These are phyloP conservation scores for Annulohypoxylon stygium DNA, from an alignment of 495 filamentous ascomycete species.

Conservation along the genomic window DNA sequence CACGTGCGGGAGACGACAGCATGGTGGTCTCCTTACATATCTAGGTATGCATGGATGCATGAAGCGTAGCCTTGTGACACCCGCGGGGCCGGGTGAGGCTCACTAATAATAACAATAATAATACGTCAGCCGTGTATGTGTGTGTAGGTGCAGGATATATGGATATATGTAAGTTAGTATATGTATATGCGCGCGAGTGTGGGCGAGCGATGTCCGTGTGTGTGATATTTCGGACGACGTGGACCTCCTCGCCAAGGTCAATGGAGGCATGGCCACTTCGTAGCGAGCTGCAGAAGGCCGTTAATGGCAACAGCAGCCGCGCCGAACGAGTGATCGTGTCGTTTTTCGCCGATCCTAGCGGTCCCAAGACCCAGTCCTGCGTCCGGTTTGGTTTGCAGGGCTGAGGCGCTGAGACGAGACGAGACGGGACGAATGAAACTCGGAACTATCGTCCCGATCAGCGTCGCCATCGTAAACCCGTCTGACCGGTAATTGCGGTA, in stretches of 20 bases:
- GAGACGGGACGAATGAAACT: slow-evolving; percentile 35
- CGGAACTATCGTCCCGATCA: slow-evolving; percentile 45
- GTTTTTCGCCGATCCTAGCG: slow-evolving; percentile 39
- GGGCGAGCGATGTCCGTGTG: not conserved
- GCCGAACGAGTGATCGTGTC: slow-evolving; percentile 30
- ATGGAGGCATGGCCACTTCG: slow-evolving; percentile 3
- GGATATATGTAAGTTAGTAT: not conserved
- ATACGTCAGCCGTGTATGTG: slow-evolving; percentile 39
- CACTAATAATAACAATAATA: slow-evolving; percentile 36
- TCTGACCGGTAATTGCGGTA: slow-evolving; percentile 33
- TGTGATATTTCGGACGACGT: slow-evolving; percentile 23
- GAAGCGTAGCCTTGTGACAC: slow-evolving; percentile 47
- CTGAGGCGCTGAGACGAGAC: slow-evolving; percentile 24
- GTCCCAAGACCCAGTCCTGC: slow-evolving; percentile 22
- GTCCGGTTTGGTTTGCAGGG: slow-evolving; percentile 44
- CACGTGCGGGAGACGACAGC: slow-evolving; percentile 46
- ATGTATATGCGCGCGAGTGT: not conserved
- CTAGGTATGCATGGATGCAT: slow-evolving; percentile 24
- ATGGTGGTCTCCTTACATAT: slow-evolving; percentile 39
- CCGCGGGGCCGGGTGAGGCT: slow-evolving; percentile 34
- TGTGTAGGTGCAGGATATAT: slow-evolving; percentile 9
- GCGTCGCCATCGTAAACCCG: slow-evolving; percentile 40
- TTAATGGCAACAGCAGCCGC: slow-evolving; percentile 29
- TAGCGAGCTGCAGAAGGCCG: slow-evolving; percentile 39
- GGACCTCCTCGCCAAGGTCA: not conserved